phyloP scores from a whole-genome alignment of 805 yeast species.

The Candida vartiovaarae region DNA sequence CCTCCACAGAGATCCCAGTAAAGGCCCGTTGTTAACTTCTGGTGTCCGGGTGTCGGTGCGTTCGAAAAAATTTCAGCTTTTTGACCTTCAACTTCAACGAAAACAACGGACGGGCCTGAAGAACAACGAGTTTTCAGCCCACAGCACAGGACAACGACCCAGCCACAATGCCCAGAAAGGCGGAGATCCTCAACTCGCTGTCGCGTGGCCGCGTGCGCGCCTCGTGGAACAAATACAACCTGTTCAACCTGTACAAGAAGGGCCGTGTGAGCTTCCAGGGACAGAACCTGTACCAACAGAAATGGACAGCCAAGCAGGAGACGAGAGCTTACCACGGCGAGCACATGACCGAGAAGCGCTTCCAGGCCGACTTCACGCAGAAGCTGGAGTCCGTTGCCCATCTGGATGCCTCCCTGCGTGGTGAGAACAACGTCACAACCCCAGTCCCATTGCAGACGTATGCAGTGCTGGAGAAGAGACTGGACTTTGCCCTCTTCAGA shows the following conservation, averaged over 20 bases:
- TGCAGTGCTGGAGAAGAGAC: conserved; percentile 80
- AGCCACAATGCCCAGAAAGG: conserved; percentile 52
- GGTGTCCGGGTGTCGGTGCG: conserved; percentile 6
- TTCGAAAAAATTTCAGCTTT: neutral
- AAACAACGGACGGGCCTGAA: neutral
- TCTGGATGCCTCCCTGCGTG: conserved; percentile 71
- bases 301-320: conserved; percentile 86
- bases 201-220: conserved; percentile 74
- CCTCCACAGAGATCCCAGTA: too few species aligned
- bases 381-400: conserved; percentile 83
- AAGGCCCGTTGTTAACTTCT: too few species aligned
- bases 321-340: conserved; percentile 96
- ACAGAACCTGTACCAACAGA: conserved; percentile 80
- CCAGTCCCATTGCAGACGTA: conserved; percentile 86
- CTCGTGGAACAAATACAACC: conserved; percentile 85
- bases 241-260: conserved; percentile 83
- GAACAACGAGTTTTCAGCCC: too few species aligned
- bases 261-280: conserved; percentile 45
- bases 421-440: conserved; percentile 49
- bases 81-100: neutral
- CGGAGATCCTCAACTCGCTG: conserved; percentile 48
- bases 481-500: conserved; percentile 87
- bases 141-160: too few species aligned
- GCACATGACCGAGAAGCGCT: conserved; percentile 75
- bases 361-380: conserved; percentile 62